Conservation (phyloP, 1,284 basidiomycete species). For the Fomitiporia mediterranea region DNA sequence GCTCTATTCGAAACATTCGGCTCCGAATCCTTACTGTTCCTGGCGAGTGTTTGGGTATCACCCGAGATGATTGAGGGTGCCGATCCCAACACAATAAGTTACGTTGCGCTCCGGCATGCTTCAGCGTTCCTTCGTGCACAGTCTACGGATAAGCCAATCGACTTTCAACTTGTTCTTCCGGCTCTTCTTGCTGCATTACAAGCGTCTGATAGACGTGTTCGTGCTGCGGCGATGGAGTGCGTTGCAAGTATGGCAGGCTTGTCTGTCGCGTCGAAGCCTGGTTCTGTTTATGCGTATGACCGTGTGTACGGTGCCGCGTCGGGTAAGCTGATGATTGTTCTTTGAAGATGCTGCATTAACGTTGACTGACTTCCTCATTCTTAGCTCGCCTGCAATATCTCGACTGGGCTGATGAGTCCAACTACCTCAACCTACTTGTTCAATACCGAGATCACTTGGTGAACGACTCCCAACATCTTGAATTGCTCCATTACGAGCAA, state of each 20-base stretch:
- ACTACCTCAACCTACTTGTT: slow-evolving; percentile 59
- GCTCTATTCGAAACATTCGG: slow-evolving; percentile 65
- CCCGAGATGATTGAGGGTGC: slow-evolving; percentile 17
- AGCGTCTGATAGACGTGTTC: slow-evolving; percentile 45
- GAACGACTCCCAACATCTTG: slow-evolving; percentile 65
- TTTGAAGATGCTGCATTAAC: slow-evolving; percentile 14
- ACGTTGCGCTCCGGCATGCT: slow-evolving; percentile 56
- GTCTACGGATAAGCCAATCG: slow-evolving; percentile 48
- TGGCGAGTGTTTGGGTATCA: slow-evolving; percentile 63
- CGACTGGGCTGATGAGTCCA: slow-evolving; percentile 64
- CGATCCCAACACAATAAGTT: slow-evolving; percentile 27
- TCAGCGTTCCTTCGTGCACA: slow-evolving; percentile 78
- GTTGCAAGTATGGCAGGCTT: slow-evolving; percentile 47
- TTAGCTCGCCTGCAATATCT: slow-evolving; percentile 74
- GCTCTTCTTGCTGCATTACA: slow-evolving; percentile 67
- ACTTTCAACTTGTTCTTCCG: slow-evolving; percentile 89
- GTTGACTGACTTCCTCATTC: neutral
- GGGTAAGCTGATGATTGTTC: slow-evolving; percentile 52
- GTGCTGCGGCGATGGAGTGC: slow-evolving; percentile 63
- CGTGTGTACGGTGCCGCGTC: slow-evolving; percentile 71
- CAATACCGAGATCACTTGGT: slow-evolving; percentile 58
- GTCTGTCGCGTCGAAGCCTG: slow-evolving; percentile 40
- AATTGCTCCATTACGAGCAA: slow-evolving; percentile 58
- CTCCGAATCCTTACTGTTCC: slow-evolving; percentile 75
- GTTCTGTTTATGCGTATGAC: slow-evolving; percentile 77